phyloP scores from a whole-genome alignment of 2,329 filamentous ascomycete genomes.

The Fusarium anthophilum region DNA sequence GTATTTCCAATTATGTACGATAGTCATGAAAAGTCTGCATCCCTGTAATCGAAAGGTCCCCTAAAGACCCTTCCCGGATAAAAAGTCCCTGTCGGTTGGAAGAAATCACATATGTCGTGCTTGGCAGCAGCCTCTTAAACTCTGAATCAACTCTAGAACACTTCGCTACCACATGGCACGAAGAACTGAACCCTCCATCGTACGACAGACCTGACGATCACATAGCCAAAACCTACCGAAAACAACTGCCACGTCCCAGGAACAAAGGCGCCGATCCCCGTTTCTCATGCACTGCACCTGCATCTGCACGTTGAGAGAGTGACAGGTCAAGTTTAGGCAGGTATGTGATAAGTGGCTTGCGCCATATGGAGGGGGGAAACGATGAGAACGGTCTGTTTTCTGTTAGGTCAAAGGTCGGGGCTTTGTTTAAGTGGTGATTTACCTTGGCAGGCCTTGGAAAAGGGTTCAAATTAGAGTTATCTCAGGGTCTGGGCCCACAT shows the following conservation, averaged over 20 bases:
- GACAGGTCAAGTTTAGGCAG: neutral
- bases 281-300: neutral
- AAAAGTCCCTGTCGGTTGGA: neutral
- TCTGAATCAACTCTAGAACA: neutral
- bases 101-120: neutral
- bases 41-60: neutral
- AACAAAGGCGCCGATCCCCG: constrained; percentile 4
- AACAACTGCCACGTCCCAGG: neutral
- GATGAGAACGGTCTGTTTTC: constrained; percentile 3
- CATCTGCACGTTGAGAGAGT: neutral
- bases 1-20: neutral
- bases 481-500: neutral
- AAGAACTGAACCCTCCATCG: neutral
- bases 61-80: neutral
- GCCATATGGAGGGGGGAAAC: neutral
- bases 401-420: neutral
- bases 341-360: constrained; percentile 14
- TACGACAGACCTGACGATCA: constrained; percentile 4
- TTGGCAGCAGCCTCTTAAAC: neutral
- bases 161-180: neutral
- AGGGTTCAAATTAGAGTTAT: neutral
- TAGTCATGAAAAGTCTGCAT: neutral
- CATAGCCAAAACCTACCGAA: neutral
- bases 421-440: neutral
- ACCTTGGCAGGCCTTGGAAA: neutral